phyloP scores from a whole-genome alignment of 192 early-diverging fungal genomes.

The Phlyctochytrium arcticum region DNA sequence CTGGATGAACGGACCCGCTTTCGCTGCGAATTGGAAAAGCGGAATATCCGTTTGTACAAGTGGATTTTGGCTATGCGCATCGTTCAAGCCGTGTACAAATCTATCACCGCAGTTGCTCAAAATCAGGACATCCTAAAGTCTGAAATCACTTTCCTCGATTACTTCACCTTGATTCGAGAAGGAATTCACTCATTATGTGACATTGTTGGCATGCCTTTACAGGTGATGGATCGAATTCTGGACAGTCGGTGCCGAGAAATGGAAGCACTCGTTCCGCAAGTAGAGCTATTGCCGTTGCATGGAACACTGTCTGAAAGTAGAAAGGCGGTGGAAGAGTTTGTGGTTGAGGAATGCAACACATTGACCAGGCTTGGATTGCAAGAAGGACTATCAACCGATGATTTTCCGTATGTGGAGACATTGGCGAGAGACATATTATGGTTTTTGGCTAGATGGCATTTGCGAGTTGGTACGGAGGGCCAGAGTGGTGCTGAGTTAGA shows the following conservation, averaged over 20 bases:
- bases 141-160: constrained; percentile 45
- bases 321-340: constrained; percentile 15
- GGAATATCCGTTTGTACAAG: constrained; percentile 50
- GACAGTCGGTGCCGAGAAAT: constrained; percentile 39
- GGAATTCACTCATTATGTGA: constrained; percentile 49
- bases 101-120: constrained; percentile 38
- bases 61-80: constrained; percentile 58
- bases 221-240: constrained; percentile 46
- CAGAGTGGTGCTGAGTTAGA: not conserved
- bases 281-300: constrained; percentile 39
- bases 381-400: not conserved
- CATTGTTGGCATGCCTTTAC: constrained; percentile 45
- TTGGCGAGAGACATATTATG: constrained; percentile 37
- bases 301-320: constrained; percentile 14
- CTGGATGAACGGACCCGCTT: constrained; percentile 17
- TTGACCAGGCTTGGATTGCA: constrained; percentile 30
- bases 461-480: constrained; percentile 3
- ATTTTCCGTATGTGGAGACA: not conserved
- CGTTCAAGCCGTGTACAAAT: constrained; percentile 51
- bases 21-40: constrained; percentile 12
- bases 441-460: constrained; percentile 39
- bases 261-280: constrained; percentile 40
- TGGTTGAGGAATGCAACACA: constrained; percentile 35
- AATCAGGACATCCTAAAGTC: constrained; percentile 43
- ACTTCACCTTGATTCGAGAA: constrained; percentile 39